Conservation (phyloP, 2,329 filamentous ascomycete genomes). For the Pseudogymnoascus destructans region DNA sequence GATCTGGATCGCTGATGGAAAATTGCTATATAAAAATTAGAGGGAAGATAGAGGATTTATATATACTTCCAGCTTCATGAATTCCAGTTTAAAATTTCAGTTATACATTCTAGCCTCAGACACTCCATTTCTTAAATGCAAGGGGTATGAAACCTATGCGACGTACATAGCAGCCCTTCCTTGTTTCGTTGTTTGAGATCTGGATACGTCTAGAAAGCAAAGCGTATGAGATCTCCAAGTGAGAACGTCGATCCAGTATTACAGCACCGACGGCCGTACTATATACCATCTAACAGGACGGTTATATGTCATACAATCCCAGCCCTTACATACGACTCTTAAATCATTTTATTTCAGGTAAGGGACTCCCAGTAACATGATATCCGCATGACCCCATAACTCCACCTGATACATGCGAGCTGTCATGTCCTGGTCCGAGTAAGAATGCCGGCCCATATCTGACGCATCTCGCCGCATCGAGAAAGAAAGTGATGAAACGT, state of each 20-base stretch:
- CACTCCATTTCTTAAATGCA: not conserved
- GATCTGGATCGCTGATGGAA: not conserved
- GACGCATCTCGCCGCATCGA: not conserved
- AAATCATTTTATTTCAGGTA: not conserved
- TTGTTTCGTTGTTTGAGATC: not conserved
- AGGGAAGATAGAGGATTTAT: not conserved
- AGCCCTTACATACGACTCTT: not conserved
- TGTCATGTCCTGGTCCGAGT: not conserved
- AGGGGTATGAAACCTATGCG: not conserved
- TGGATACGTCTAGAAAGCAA: not conserved
- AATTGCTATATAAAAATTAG: not conserved
- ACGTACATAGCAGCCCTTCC: not conserved
- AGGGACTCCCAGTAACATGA: not conserved
- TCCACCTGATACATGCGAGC: not conserved
- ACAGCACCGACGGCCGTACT: not conserved
- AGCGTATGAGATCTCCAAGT: not conserved
- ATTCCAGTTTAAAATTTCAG: not conserved
- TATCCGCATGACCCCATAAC: not conserved
- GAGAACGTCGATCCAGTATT: not conserved
- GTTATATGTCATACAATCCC: not conserved
- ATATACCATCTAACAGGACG: not conserved
- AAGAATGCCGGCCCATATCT: not conserved
- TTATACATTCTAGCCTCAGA: not conserved
- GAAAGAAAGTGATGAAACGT: not conserved
- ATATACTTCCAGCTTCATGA: not conserved